Evolutionary conservation across 306 rosid species (phyloP).

Genomic region (Begonia loranthoides): DNA sequence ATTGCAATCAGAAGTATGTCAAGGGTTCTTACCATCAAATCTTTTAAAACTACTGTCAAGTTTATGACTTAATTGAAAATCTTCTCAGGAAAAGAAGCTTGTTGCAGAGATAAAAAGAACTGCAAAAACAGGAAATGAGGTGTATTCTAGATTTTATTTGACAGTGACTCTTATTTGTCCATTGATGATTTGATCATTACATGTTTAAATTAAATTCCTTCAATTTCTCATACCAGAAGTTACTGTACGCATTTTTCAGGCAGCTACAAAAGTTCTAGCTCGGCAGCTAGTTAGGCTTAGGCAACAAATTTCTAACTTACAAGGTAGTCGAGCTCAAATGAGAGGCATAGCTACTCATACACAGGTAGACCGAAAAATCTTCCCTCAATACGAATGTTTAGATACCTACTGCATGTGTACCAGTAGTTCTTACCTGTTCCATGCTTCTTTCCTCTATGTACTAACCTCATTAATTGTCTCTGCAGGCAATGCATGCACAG

Average conservation of each 20-base stretch:
- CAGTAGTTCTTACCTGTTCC: neutral
- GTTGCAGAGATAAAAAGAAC: slow-evolving; percentile 95
- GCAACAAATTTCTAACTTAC: slow-evolving; percentile 92
- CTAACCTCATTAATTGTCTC: slow-evolving; percentile 10
- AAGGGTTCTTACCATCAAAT: slow-evolving; percentile 8
- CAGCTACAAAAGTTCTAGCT: slow-evolving; percentile 83
- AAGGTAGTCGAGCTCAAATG: slow-evolving; percentile 99
- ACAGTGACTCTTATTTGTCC: neutral
- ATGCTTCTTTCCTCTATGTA: slow-evolving; percentile 10
- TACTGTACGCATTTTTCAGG: slow-evolving; percentile 27
- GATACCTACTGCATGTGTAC: neutral
- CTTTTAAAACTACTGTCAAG: too few relatives aligned
- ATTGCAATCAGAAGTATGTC: slow-evolving; percentile 74
- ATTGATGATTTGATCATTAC: slow-evolving; percentile 2
- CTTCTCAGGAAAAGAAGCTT: slow-evolving; percentile 73
- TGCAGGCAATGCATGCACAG: slow-evolving; percentile 89
- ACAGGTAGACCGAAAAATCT: slow-evolving; percentile 38
- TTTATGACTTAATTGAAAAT: slow-evolving; percentile 17
- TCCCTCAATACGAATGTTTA: slow-evolving; percentile 1
- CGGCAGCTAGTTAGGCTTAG: slow-evolving; percentile 89
- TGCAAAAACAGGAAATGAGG: slow-evolving; percentile 94
- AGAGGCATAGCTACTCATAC: slow-evolving; percentile 99
- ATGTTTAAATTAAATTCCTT: slow-evolving; percentile 1
- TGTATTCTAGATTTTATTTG: slow-evolving; percentile 15
- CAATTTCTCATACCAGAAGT: neutral